These are phyloP conservation scores for Stachybotrys chlorohalonatus DNA, from an alignment of 2,329 filamentous ascomycete species.

Conservation along the genomic window DNA sequence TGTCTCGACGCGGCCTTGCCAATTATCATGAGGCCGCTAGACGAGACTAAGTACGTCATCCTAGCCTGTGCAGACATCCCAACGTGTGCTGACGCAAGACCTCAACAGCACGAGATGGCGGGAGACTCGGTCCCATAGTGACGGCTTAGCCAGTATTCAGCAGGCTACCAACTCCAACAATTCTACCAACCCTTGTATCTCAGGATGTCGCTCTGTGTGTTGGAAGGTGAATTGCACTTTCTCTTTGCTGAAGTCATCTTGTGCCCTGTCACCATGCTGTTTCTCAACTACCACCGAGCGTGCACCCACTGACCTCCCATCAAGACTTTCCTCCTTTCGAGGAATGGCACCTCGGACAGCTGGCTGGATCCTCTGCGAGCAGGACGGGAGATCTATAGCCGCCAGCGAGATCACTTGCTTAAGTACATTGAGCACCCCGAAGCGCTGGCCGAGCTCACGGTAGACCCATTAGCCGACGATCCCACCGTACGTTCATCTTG, in stretches of 20 bases:
- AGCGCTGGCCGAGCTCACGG: conserved; percentile 57
- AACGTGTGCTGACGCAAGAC: conserved; percentile 12
- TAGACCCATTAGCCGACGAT: conserved; percentile 84
- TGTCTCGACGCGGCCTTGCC: neutral
- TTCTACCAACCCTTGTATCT: conserved; percentile 52
- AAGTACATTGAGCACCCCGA: conserved; percentile 79
- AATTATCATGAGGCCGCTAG: conserved; percentile 23
- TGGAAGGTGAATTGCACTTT: conserved; percentile 64
- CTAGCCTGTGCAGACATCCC: neutral
- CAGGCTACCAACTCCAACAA: conserved; percentile 54
- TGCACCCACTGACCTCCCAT: neutral
- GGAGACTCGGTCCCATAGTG: conserved; percentile 48
- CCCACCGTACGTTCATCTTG: conserved; percentile 32
- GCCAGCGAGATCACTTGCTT: conserved; percentile 65
- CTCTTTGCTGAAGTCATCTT: neutral
- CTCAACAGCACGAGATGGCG: conserved; percentile 56
- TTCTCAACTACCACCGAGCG: neutral
- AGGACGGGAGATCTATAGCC: conserved; percentile 64
- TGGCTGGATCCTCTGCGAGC: conserved; percentile 63
- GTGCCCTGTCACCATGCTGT: neutral
- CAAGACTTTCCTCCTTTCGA: conserved; percentile 74
- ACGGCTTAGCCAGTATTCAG: conserved; percentile 52
- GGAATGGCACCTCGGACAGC: conserved; percentile 50
- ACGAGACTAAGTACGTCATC: conserved; percentile 18
- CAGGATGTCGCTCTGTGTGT: conserved; percentile 75